Evolutionary conservation across 2,329 filamentous ascomycete genomes (phyloP).

Genomic region (Diaporthe humulicola): DNA sequence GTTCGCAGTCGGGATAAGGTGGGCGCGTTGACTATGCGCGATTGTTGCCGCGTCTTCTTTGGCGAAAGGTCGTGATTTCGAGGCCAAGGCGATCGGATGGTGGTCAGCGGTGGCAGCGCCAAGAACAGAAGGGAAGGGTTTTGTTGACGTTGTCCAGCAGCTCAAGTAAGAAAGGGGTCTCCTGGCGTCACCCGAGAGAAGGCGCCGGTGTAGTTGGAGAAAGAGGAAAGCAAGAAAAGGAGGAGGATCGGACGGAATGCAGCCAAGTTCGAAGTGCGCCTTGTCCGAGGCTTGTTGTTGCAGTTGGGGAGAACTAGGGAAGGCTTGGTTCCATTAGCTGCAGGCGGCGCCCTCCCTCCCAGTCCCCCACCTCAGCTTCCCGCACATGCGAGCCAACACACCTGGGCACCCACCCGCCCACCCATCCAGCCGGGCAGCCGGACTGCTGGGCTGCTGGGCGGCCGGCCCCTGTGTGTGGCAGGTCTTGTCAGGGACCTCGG

Average conservation of each 20-base stretch:
- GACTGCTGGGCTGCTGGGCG: neutral
- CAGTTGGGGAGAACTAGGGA: slow-evolving; percentile 11
- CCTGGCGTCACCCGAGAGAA: slow-evolving; percentile 10
- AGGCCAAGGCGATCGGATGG: neutral
- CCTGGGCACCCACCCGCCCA: neutral
- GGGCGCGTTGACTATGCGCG: neutral
- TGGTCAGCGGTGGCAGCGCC: neutral
- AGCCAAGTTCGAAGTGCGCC: slow-evolving; percentile 22
- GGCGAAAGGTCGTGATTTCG: slow-evolving; percentile 3
- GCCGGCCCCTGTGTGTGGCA: slow-evolving; percentile 6
- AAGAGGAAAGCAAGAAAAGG: slow-evolving; percentile 3
- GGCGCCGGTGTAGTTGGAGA: slow-evolving; percentile 5
- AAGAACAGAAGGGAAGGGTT: neutral
- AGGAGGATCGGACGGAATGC: slow-evolving; percentile 16
- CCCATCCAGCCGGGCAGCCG: neutral
- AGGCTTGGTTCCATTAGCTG: slow-evolving; percentile 22
- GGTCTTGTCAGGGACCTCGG: slow-evolving; percentile 30
- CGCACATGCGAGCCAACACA: neutral
- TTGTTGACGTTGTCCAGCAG: slow-evolving; percentile 24
- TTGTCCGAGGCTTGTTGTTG: slow-evolving; percentile 27
- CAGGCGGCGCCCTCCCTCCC: slow-evolving; percentile 22
- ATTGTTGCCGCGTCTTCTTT: neutral
- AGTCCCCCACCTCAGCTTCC: slow-evolving; percentile 3
- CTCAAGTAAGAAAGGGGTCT: slow-evolving; percentile 2
- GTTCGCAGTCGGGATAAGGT: neutral